Evolutionary conservation across 2,329 filamentous ascomycete genomes (phyloP).

Genomic region (Aspergillus pseudoviridinutans): DNA sequence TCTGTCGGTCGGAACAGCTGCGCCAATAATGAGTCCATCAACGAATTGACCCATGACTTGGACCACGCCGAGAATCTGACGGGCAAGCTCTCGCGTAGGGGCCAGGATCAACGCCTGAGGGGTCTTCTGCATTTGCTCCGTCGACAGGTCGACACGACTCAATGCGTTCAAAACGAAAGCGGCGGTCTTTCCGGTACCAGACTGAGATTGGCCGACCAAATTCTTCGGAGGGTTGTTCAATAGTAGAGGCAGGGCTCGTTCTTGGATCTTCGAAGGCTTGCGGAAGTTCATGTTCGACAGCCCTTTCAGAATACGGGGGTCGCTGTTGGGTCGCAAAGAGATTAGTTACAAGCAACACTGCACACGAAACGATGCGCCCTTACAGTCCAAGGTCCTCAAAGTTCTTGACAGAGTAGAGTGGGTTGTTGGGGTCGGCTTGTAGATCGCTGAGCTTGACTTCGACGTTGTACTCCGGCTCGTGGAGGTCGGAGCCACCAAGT

Average conservation of each 20-base stretch:
- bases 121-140: slow-evolving; percentile 49
- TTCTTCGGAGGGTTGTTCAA: slow-evolving; percentile 82
- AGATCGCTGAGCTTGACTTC: slow-evolving; percentile 89
- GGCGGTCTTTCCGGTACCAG: slow-evolving; percentile 95
- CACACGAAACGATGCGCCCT: slow-evolving; percentile 27
- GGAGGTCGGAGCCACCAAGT: slow-evolving; percentile 49
- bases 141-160: slow-evolving; percentile 72
- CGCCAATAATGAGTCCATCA: slow-evolving; percentile 67
- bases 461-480: slow-evolving; percentile 79
- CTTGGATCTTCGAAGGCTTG: slow-evolving; percentile 97
- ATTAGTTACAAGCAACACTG: slow-evolving; percentile 1
- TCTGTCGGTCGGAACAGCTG: slow-evolving; percentile 74
- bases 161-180: slow-evolving; percentile 93
- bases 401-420: slow-evolving; percentile 75
- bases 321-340: slow-evolving; percentile 35
- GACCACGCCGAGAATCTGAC: slow-evolving; percentile 87
- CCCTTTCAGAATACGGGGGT: slow-evolving; percentile 67
- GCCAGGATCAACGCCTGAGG: slow-evolving; percentile 88
- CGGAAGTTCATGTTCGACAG: slow-evolving; percentile 79
- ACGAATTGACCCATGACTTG: slow-evolving; percentile 80
- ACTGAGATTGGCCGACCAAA: slow-evolving; percentile 98
- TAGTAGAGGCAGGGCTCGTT: slow-evolving; percentile 85
- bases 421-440: slow-evolving; percentile 80
- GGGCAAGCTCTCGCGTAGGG: slow-evolving; percentile 88
- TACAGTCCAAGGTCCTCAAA: slow-evolving; percentile 87